Evolutionary conservation across 2,329 filamentous ascomycete species (phyloP), one percentile per base, ranked within the genome.

Genomic region (Nigrograna mackinnonii): DNA sequence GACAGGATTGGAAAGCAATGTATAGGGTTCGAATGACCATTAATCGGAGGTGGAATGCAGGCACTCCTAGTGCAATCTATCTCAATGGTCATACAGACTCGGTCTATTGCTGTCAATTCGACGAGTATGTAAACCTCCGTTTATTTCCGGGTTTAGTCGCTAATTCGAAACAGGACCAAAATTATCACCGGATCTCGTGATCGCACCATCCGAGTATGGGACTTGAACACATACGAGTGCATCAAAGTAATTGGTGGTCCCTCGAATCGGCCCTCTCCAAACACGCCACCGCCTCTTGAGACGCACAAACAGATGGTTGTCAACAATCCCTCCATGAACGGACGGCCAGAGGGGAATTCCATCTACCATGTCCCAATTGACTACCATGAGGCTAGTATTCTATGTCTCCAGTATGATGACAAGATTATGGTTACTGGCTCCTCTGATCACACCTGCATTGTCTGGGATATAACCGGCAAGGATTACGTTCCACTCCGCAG

Each of bases 101-200:
- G 53, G 95, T 99, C 43, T 99, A 99, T 72, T 99, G 94, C 69
- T 82, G 95, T 43, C 94, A 99, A 64, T 99, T 97, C 66, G 94
- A 99, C 67, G 92, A 97, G 86, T 91, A 79, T 22, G 9, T 33
- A n/a, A 9, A 28, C 24, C 24, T n/a, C 24, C 9, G n/a, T 75
- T 26, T 24, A 39, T 16, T 22, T 14, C 17, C 6, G 21, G 37
- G 7, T 39, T 31, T 33, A 30, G 14, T 20, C 35, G n/a, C 24
- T 6, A 21, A 20, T 22, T 6, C 40, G 18, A 16, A 39, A 57
- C 59, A 91, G 87, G 66, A 79, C 87, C 64, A 99, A 97, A 70
- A 96, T 97, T 62, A 91, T 99, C 53, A 97, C 94, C 3, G 94
- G 94, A 20, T 96, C 92, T 7, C 86, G 94, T 49, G 94, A 99